Evolutionary conservation across 352 stramenopile species (phyloP), one percentile per base, ranked within the genome.

Genomic region (Phytopythium mirpurense): DNA sequence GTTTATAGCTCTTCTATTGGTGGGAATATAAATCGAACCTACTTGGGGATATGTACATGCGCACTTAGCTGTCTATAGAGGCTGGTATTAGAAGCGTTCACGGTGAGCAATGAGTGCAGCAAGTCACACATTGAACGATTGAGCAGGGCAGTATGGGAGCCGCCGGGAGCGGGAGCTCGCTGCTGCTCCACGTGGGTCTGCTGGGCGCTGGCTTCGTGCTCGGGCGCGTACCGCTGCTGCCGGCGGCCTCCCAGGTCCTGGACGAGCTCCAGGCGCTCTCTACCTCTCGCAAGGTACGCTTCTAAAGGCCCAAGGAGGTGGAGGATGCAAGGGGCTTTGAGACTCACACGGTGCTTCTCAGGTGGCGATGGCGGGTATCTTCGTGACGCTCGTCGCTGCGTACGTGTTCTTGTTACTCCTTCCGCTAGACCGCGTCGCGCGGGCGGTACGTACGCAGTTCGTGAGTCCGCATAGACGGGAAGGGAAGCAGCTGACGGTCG

Each of bases 381-480:
- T 93, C 8, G 9, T 66, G 29, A 18, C 74, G 12, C 47, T 92
- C 19, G 54, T 88, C n/a, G 58, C 59, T 4, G 14, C 90, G 9
- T 95, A 95, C 53, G 58, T 87, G 36, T 29, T 89, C 16, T 56
- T 63, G 11, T 53, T 92, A 18, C 42, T 92, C 15, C 55, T 90
- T 11, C 83, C 83, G 24, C 51, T 93, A 24, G 54, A 64, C 32
- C 72, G 64, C 36, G 72, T 88, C 54, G 78, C 78, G 2, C 50
- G 52, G 24, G 58, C 65, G 63, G 75, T 82, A 45, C 21, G 59
- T 21, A 1, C 10, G 2, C 15, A 2, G 2, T 7, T 14, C 14
- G 29, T 29, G 24, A 26, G 18, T 5, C 2, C 18, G 5, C n/a
- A 15, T 1, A 12, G 10, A 12, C 0, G 11, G 5, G 26, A 2